Evolutionary conservation across 1,284 basidiomycete species (phyloP), one percentile per base, ranked within the genome.

Genomic region (Heterobasidion annosum): DNA sequence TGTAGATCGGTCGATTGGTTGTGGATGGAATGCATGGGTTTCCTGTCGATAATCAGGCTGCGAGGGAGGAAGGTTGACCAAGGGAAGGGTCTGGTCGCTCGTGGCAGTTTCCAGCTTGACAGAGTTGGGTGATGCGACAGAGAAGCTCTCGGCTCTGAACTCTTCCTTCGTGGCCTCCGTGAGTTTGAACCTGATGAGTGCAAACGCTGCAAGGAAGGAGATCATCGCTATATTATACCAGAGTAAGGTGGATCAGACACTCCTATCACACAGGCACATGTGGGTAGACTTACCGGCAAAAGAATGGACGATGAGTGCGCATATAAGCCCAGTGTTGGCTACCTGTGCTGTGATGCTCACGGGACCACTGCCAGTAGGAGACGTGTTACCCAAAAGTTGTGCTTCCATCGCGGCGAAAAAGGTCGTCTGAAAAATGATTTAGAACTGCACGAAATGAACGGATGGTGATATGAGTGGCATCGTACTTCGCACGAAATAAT

Each of bases 381-480:
- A 71, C 1, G 72, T 68, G 48, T 73, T 74, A 5, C 74, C 69
- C 18, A 78, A 71, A 12, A 83, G 62, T 62, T 81, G 68, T 0
- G 77, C 76, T 63, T 83, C 80, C 12, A 74, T 78, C 0, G 78
- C 74, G 5, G 81, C 82, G 59, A 83, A 82, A 65, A 83, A 83
- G 0, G 81, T 82, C 0, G 81, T 81, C 82, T 83, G 56, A 7
- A 54, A 33, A 19, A 1, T 52, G 33, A 43, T 12, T 13, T 18
- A 43, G 43, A 34, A 10, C 18, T 33, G 15, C 18, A 40, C 12
- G 25, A 25, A 25, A 25, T 25, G 25, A 25, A 25, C 4, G 25
- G 25, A 25, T 25, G 25, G 25, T 25, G 25, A 4, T 4, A 3
- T 25, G 25, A 25, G 25, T 25, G 25, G 25, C 25, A 25, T 25